Base-by-base conservation (phyloP, 257 asterid species). In the Penstemon barbatus region DNA sequence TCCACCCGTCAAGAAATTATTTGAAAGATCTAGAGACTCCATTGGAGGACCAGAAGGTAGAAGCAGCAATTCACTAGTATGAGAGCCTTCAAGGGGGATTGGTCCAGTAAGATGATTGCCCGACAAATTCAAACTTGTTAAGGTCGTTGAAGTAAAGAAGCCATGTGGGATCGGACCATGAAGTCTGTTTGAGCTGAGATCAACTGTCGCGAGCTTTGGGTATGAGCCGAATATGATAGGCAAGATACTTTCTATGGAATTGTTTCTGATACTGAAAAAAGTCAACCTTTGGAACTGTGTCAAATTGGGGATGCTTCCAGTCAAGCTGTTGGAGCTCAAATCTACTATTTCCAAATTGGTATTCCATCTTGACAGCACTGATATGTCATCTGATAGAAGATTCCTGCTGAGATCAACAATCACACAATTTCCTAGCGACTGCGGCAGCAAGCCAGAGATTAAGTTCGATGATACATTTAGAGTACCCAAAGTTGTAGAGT, bases 21-120 rank as follows among this genome's bases (percentile, higher is more conserved):
- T 70, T 10, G 97, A 91, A 74, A 91, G 89, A 86, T 91, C 97
- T 42, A 91, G 82, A 65, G 80, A 85, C 79, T 91, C 93, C 79
- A 89, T 70, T 7, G 75, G 86, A 44, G 85, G 91, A 71, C 78
- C 76, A 68, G 96, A 74, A 49, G 89, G 83, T 49, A 84, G 83
- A 69, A 83, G 80, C 78, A 91, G 74, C 63, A 91, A 71, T 73
- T 84, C 96, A 40, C 77, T 78, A 8, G 87, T 53, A 69, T 74
- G 85, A 36, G 93, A 66, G 69, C 84, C 85, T 69, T 75, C 82
- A 62, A 89, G 81, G 71, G 96, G 96, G 76, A 91, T 83, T 52
- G 79, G 63, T 66, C 96, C 97, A 38, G 80, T 77, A 77, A 91
- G 83, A 63, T 68, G 83, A 77, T 91, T 91, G 68, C 89, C 79